A percentile compares a stretch with the other conserved stretches of the same genome.
Conservation (phyloP, 305 asterid species). For the Plantago coronopus region DNA sequence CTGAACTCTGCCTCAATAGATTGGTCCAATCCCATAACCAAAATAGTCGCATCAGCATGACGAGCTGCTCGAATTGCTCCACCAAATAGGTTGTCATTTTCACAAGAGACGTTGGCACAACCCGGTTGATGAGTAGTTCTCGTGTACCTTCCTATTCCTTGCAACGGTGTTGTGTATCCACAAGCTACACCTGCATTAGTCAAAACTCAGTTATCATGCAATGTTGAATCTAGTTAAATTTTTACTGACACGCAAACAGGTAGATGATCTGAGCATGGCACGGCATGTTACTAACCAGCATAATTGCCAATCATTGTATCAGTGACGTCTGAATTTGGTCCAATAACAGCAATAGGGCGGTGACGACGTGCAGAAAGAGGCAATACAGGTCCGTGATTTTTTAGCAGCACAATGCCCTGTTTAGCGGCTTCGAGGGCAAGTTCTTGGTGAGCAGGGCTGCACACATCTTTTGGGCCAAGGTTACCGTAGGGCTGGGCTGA, state of each 20-base stretch:
- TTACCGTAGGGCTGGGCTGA: slow-evolving; percentile 47
- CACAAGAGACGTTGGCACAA: slow-evolving; percentile 57
- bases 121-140: slow-evolving; percentile 63
- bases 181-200: slow-evolving; percentile 61
- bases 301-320: slow-evolving; percentile 80
- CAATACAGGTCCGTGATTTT: slow-evolving; percentile 53
- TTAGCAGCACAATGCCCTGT: slow-evolving; percentile 74
- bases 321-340: slow-evolving; percentile 75
- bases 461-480: slow-evolving; percentile 68
- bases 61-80: slow-evolving; percentile 60
- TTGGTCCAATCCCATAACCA: slow-evolving; percentile 81
- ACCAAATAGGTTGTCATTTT: slow-evolving; percentile 35
- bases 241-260: no score
- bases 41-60: slow-evolving; percentile 54
- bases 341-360: slow-evolving; percentile 65
- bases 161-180: slow-evolving; percentile 68
- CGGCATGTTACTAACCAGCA: slow-evolving; percentile 42
- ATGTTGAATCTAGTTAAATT: no score
- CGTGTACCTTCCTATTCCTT: slow-evolving; percentile 54
- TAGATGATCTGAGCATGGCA: no score
- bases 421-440: slow-evolving; percentile 78
- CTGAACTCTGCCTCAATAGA: slow-evolving; percentile 71
- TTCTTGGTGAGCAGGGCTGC: slow-evolving; percentile 64
- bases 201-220: no score
- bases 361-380: slow-evolving; percentile 55